phyloP scores from a whole-genome alignment of 179 eudicot species.

The Kewa caespitosa region DNA sequence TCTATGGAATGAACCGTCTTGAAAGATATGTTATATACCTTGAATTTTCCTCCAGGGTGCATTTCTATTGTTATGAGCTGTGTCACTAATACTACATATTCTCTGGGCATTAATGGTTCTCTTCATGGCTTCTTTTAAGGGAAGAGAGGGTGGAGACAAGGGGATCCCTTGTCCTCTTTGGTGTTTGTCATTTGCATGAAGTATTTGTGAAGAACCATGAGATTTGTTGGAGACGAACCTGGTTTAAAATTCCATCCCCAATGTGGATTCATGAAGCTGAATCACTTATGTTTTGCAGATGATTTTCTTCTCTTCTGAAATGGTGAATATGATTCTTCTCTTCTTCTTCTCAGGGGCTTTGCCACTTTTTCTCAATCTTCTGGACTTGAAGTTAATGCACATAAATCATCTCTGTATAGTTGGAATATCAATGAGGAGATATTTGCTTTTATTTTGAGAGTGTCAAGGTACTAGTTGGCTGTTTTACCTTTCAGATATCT shows the following conservation, averaged over 20 bases:
- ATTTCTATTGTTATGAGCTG: background rate
- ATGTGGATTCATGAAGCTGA: background rate
- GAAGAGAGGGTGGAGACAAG: background rate
- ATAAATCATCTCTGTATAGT: too few relatives aligned
- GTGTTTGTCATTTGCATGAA: background rate
- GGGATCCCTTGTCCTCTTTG: background rate
- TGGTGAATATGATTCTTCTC: background rate
- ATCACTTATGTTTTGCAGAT: background rate
- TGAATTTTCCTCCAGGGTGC: background rate
- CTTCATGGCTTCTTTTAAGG: background rate
- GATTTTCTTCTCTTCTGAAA: background rate
- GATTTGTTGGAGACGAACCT: background rate
- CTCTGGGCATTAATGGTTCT: background rate
- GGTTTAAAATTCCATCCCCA: background rate
- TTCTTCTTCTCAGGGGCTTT: background rate
- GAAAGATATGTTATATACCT: background rate
- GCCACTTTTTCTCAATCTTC: background rate
- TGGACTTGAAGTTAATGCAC: background rate
- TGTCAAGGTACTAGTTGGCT: background rate
- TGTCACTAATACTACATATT: background rate
- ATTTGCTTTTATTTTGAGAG: rapidly evolving
- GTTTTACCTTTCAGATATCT: background rate
- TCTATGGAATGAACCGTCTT: background rate
- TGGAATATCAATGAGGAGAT: background rate
- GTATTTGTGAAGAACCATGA: too few relatives aligned